These are phyloP conservation scores for Ogataea pilisensis DNA, from an alignment of 805 yeast genomes.

Conservation along the genomic window DNA sequence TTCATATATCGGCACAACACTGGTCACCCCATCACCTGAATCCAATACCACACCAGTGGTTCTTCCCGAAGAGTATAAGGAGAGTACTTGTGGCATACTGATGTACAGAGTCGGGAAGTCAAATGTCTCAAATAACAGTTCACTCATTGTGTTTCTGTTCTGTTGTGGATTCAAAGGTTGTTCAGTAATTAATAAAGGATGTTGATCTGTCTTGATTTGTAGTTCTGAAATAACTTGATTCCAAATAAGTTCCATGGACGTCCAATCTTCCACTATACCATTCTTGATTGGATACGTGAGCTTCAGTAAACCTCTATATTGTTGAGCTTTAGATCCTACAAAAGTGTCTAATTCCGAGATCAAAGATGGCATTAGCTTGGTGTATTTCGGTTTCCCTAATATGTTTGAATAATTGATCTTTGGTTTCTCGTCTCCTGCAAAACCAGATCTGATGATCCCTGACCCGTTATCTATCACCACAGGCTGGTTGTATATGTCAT, in stretches of 20 bases:
- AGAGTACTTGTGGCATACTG: conserved; percentile 70
- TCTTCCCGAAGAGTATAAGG: conserved; percentile 83
- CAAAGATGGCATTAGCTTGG: conserved; percentile 67
- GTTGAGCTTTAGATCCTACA: conserved; percentile 73
- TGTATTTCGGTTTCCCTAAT: conserved; percentile 80
- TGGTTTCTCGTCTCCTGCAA: conserved; percentile 89
- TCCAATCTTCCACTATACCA: conserved; percentile 81
- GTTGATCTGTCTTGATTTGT: conserved; percentile 59
- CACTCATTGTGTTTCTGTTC: conserved; percentile 59
- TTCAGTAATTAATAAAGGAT: conserved; percentile 84
- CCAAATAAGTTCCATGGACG: conserved; percentile 83
- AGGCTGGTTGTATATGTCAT: conserved; percentile 56
- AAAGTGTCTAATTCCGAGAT: conserved; percentile 56
- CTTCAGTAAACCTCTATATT: conserved; percentile 69
- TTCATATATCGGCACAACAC: conserved; percentile 83
- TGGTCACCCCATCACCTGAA: conserved; percentile 91
- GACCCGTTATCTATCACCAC: conserved; percentile 83
- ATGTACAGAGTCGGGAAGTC: conserved; percentile 73
- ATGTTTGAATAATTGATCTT: conserved; percentile 57
- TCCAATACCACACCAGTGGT: conserved; percentile 90
- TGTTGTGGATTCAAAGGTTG: conserved; percentile 74
- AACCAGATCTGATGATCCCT: conserved; percentile 81
- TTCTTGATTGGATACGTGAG: conserved; percentile 71
- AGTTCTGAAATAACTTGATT: conserved; percentile 51
- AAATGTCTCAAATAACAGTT: conserved; percentile 66